Conservation (phyloP, 352 stramenopile genomes). For the Pythium brachiatum region DNA sequence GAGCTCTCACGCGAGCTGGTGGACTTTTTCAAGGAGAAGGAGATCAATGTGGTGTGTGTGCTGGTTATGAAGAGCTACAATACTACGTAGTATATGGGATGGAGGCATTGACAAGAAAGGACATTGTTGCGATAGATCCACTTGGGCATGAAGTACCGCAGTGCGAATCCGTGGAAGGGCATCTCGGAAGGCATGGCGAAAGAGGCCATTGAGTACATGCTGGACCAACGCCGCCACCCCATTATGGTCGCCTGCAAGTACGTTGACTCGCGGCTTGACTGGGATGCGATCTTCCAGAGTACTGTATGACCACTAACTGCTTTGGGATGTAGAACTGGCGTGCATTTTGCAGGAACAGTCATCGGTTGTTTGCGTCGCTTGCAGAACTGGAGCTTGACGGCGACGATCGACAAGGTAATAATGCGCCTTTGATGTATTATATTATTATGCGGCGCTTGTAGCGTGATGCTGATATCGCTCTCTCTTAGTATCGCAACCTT, state of each 20-base stretch:
- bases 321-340: constrained; percentile 43
- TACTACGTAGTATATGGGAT: not conserved
- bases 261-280: too few relatives aligned
- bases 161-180: constrained; percentile 60
- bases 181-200: constrained; percentile 86
- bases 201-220: constrained; percentile 80
- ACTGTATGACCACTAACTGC: not conserved
- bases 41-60: constrained; percentile 63
- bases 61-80: not conserved
- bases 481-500: constrained; percentile 89
- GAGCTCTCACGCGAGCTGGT: constrained; percentile 72
- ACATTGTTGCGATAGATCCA: constrained; percentile 47
- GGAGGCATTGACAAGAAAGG: not conserved
- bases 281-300: too few relatives aligned
- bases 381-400: constrained; percentile 85
- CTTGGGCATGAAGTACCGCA: constrained; percentile 79
- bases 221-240: constrained; percentile 74
- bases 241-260: constrained; percentile 90
- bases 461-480: too few relatives aligned
- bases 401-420: constrained; percentile 83
- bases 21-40: constrained; percentile 81
- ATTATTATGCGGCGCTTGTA: too few relatives aligned
- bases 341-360: constrained; percentile 75
- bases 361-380: constrained; percentile 79
- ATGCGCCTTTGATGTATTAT: too few relatives aligned